These are phyloP conservation scores for Leishmania tarentolae DNA, from an alignment of 208 protist genomes.

Conservation along the genomic window DNA sequence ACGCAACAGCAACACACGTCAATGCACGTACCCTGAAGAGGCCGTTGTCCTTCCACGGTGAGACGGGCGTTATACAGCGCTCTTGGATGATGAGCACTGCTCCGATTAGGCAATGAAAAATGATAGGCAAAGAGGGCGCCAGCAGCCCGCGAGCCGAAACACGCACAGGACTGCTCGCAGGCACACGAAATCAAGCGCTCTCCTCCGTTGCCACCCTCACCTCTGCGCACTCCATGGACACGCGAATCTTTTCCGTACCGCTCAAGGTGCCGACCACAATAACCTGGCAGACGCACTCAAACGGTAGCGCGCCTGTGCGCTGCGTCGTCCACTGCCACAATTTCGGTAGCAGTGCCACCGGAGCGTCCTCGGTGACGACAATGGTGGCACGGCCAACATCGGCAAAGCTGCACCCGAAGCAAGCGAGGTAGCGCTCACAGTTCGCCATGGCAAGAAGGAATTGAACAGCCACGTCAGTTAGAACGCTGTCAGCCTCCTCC, in stretches of 20 bases:
- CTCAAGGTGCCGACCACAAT: conserved; percentile 6
- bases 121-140: not conserved
- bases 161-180: not conserved
- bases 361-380: conserved; percentile 23
- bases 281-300: conserved; percentile 9
- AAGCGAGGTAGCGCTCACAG: conserved; percentile 46
- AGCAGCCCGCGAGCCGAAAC: not conserved
- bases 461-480: conserved; percentile 36
- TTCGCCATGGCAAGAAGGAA: conserved; percentile 75
- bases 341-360: conserved; percentile 24
- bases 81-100: not conserved
- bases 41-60: not conserved
- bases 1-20: not conserved
- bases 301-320: conserved; percentile 12
- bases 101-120: not conserved
- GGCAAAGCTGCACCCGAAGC: conserved; percentile 15
- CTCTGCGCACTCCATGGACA: conserved; percentile 18
- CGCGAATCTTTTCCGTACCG: conserved; percentile 11
- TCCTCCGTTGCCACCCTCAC: not conserved
- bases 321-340: conserved; percentile 47
- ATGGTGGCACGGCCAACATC: conserved; percentile 33
- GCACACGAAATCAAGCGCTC: not conserved
- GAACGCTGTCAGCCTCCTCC: not conserved
- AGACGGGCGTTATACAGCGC: not conserved
- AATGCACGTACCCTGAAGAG: not conserved